Base-by-base conservation (phyloP, 2,329 filamentous ascomycete species). In the Dendrostoma leiphaemia region DNA sequence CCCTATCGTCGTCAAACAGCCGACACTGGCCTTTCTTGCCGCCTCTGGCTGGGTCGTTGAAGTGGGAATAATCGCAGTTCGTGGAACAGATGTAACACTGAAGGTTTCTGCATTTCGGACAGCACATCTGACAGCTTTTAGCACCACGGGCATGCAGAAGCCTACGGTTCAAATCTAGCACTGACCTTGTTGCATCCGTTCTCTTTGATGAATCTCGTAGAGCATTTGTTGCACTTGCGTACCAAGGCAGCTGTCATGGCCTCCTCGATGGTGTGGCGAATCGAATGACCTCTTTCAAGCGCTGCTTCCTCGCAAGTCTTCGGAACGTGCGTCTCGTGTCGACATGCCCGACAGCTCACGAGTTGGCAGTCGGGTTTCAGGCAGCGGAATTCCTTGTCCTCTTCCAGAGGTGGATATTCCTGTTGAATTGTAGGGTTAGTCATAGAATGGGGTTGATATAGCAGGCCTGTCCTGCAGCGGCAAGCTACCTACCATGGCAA, bases 191-290 rank as follows among this genome's bases (percentile, higher is more conserved):
- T 57, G 55, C 55, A 96, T 3, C 91, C 91, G 29, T 74, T 67
- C 32, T 86, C 81, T 65, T 95, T 96, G 67, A 95, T 80, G 62
- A 93, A 94, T 0, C 85, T 83, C n/a, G 83, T 81, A 4, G 41
- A 31, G 29, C 82, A 85, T 60, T 79, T 78, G 62, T 90, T 90
- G 75, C 91, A 96, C 26, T 76, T 83, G 19, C 91, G 82, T 51
- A 95, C 88, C 61, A 95, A 64, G 2, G 91, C 91, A 15, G 81
- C 79, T 2, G 88, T 90, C 88, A 92, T 93, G 19, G 90, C 90
- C 67, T 96, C 90, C 67, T 96, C 91, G 28, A 95, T 82, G 3
- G 76, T 69, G 59, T 87, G 88, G 15, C 88, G 82, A 17, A 81
- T 75, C 4, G 79, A 78, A 7, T 85, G 65, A 1, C 84, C 83